phyloP scores from a whole-genome alignment of 225 moss, liverwort and hornwort genomes.

The Sphagnum contortum region DNA sequence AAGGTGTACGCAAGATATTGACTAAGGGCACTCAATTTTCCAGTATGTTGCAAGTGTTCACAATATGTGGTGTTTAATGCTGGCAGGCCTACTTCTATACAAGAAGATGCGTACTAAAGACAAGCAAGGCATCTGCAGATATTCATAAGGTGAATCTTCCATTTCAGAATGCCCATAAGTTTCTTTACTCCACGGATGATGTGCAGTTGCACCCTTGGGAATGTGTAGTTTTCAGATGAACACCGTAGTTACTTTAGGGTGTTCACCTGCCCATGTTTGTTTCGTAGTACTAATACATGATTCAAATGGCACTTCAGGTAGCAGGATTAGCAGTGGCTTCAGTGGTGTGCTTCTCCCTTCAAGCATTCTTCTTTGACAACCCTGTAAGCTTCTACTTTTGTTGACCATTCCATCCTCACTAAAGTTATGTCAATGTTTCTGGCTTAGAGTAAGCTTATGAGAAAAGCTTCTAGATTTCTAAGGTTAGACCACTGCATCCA shows the following conservation, averaged over 20 bases:
- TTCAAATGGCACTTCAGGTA: conserved; percentile 34
- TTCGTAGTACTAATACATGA: neutral
- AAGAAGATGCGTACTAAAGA: conserved; percentile 83
- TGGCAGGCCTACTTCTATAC: conserved; percentile 58
- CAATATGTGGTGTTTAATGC: neutral
- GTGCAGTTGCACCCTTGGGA: neutral
- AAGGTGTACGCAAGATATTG: too few species aligned
- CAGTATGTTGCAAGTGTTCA: too few species aligned
- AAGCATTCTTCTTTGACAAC: conserved; percentile 66
- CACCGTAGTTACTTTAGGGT: conserved; percentile 1
- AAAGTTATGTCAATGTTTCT: too few species aligned
- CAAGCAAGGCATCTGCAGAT: conserved; percentile 66
- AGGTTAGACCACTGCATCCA: too few species aligned
- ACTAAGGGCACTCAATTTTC: too few species aligned
- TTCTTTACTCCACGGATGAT: neutral
- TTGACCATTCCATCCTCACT: too few species aligned
- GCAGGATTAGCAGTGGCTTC: conserved; percentile 76
- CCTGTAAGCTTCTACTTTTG: conserved; percentile 34
- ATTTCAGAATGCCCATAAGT: too few species aligned
- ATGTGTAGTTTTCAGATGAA: neutral
- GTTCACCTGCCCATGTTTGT: too few species aligned
- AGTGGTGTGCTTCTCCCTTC: conserved; percentile 69
- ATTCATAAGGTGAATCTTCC: conserved; percentile 46
- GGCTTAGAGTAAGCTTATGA: too few species aligned
- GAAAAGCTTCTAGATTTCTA: too few species aligned